Conservation (phyloP, 148 eudicot genomes). For the Fagopyrum esculentum region DNA sequence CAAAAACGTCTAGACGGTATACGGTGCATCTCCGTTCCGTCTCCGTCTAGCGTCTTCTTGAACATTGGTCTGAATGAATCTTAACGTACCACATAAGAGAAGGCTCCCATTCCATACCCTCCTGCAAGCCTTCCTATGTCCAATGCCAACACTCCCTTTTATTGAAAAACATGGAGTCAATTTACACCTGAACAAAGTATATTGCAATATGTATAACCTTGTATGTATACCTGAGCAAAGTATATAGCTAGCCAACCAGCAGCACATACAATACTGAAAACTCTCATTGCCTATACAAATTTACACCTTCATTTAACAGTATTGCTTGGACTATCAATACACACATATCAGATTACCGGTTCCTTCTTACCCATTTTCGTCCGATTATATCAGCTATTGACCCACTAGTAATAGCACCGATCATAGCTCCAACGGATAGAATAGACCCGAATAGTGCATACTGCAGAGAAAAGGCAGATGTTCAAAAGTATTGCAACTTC, state of each 20-base stretch:
- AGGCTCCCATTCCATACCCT: slow-evolving; percentile 70
- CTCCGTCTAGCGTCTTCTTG: too few species aligned
- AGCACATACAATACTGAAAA: slow-evolving; percentile 40
- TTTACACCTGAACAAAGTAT: not conserved
- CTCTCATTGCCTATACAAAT: slow-evolving; percentile 45
- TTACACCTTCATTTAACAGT: too few species aligned
- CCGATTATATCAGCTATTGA: slow-evolving; percentile 71
- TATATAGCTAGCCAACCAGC: slow-evolving; percentile 64
- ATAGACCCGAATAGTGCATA: slow-evolving; percentile 81
- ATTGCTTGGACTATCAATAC: too few species aligned
- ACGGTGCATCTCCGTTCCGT: too few species aligned
- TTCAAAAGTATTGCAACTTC: too few species aligned
- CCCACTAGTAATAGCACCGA: slow-evolving; percentile 89
- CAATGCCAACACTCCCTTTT: slow-evolving; percentile 37
- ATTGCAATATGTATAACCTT: not conserved
- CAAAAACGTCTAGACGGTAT: too few species aligned
- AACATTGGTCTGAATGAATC: not conserved
- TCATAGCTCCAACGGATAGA: slow-evolving; percentile 84
- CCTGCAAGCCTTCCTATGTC: slow-evolving; percentile 60
- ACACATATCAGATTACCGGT: not conserved
- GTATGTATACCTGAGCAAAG: slow-evolving; percentile 43
- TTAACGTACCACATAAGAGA: slow-evolving; percentile 59
- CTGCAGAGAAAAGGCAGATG: slow-evolving; percentile 25
- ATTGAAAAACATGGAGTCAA: not conserved
- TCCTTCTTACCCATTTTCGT: slow-evolving; percentile 69